A percentile compares a stretch with the other conserved stretches of the same genome.
Evolutionary conservation across 164 flowering plant species (phyloP).

Genomic region (Dillenia turbinata): DNA sequence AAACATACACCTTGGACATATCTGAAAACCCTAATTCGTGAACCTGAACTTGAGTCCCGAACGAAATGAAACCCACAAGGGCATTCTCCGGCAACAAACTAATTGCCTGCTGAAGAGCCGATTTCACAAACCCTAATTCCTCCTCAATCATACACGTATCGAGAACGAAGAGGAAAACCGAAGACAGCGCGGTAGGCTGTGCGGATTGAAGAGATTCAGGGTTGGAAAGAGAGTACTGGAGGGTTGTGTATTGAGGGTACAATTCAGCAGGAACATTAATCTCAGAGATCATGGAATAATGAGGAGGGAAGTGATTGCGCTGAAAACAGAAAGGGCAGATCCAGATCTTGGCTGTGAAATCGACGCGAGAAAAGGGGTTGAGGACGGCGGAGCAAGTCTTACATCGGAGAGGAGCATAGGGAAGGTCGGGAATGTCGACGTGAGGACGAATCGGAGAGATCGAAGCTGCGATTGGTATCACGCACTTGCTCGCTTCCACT

Average conservation of each 20-base stretch:
- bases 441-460: slow-evolving; percentile 77
- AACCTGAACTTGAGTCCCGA: slow-evolving; percentile 96
- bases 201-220: slow-evolving; percentile 1
- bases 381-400: slow-evolving; percentile 60
- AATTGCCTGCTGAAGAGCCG: slow-evolving; percentile 66
- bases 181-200: slow-evolving; percentile 17
- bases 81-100: slow-evolving; percentile 86
- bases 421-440: slow-evolving; percentile 63
- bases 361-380: slow-evolving; percentile 68
- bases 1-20: slow-evolving; percentile 79
- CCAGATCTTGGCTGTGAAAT: slow-evolving; percentile 83
- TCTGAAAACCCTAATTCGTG: slow-evolving; percentile 90
- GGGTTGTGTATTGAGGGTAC: slow-evolving; percentile 67
- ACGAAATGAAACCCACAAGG: slow-evolving; percentile 77
- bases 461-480: slow-evolving; percentile 83
- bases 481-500: slow-evolving; percentile 90
- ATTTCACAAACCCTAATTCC: slow-evolving; percentile 74
- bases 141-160: slow-evolving; percentile 91
- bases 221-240: slow-evolving; percentile 44
- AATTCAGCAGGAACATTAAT: slow-evolving; percentile 87
- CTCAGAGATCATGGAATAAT: slow-evolving; percentile 61
- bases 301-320: slow-evolving; percentile 83
- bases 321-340: slow-evolving; percentile 90
- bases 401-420: slow-evolving; percentile 84
- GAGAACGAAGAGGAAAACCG: slow-evolving; percentile 72